phyloP scores from a whole-genome alignment of 768 basidiomycete species.

The Exsudoporus frostii region DNA sequence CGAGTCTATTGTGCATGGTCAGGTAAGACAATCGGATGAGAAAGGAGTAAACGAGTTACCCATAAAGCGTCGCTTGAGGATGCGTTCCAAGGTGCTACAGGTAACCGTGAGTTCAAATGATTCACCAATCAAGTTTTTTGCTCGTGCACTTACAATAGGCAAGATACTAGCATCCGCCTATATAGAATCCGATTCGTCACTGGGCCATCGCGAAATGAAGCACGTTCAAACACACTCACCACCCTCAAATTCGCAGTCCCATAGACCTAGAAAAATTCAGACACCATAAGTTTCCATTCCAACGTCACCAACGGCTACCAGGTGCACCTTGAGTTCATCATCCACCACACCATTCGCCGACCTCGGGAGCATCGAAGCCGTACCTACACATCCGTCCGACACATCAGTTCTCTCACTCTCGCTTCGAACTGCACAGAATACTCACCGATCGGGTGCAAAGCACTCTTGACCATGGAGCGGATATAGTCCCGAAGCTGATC shows the following conservation, averaged over 20 bases:
- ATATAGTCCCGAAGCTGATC: constrained; percentile 14
- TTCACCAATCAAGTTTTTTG: not conserved
- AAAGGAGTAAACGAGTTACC: not conserved
- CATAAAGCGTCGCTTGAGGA: constrained; percentile 22
- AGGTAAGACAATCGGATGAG: not conserved
- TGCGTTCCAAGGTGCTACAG: constrained; percentile 16
- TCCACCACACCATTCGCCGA: constrained; percentile 14
- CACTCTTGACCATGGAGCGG: constrained; percentile 3
- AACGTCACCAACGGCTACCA: not conserved
- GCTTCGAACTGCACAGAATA: no score
- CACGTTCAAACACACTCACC: constrained; percentile 1
- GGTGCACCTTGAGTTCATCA: constrained; percentile 10
- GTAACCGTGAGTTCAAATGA: not conserved
- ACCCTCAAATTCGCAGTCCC: constrained; percentile 14
- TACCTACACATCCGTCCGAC: constrained; percentile 2
- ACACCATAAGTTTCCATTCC: not conserved
- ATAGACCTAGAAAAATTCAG: constrained; percentile 5
- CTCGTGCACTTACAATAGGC: constrained; percentile 9
- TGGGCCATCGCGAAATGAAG: not conserved
- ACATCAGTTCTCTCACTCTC: not conserved
- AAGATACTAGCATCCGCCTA: constrained; percentile 21
- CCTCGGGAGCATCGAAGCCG: constrained; percentile 19
- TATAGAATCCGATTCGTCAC: not conserved
- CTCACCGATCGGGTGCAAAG: constrained; percentile 10
- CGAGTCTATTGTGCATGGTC: not conserved